A percentile compares a stretch with the other conserved stretches of the same genome.
Evolutionary conservation across 139 green algal genomes (phyloP).

Genomic region (Penium margaritaceum): DNA sequence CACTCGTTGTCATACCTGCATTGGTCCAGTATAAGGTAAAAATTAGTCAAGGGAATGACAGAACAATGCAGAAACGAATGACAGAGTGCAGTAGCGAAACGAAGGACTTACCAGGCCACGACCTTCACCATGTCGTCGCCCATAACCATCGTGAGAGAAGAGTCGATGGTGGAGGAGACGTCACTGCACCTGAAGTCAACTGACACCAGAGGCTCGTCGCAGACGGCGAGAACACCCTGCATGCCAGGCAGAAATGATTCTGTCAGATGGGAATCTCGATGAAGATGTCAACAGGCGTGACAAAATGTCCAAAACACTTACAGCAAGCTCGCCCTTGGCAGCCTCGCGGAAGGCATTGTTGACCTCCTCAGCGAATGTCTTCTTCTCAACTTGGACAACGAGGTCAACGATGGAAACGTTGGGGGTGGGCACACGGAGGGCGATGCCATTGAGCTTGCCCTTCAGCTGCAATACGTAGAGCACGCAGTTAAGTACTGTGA

Average conservation of each 20-base stretch:
- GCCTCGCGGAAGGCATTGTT: conserved; percentile 56
- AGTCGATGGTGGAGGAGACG: conserved; percentile 56
- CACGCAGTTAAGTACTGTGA: neutral
- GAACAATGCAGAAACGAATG: too few relatives aligned
- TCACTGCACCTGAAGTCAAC: conserved; percentile 57
- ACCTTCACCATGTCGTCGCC: conserved; percentile 62
- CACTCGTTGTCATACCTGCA: conserved; percentile 54
- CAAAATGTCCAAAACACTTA: conserved; percentile 1
- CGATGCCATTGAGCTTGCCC: conserved; percentile 63
- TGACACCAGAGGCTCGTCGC: conserved; percentile 58
- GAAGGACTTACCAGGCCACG: conserved; percentile 51
- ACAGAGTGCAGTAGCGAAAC: too few relatives aligned
- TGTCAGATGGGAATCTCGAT: too few relatives aligned
- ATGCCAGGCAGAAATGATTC: neutral
- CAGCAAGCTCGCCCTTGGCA: conserved; percentile 47
- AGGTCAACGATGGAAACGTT: conserved; percentile 62
- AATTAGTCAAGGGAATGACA: too few relatives aligned
- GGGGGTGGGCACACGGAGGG: conserved; percentile 58
- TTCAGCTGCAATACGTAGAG: conserved; percentile 44
- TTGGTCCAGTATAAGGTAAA: too few relatives aligned
- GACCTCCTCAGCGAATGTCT: conserved; percentile 55
- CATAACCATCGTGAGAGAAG: conserved; percentile 61
- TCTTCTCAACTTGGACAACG: conserved; percentile 67
- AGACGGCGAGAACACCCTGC: conserved; percentile 47
- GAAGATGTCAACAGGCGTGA: neutral